Evolutionary conservation across 2,329 filamentous ascomycete genomes (phyloP).

Genomic region (Coniochaeta sp.): DNA sequence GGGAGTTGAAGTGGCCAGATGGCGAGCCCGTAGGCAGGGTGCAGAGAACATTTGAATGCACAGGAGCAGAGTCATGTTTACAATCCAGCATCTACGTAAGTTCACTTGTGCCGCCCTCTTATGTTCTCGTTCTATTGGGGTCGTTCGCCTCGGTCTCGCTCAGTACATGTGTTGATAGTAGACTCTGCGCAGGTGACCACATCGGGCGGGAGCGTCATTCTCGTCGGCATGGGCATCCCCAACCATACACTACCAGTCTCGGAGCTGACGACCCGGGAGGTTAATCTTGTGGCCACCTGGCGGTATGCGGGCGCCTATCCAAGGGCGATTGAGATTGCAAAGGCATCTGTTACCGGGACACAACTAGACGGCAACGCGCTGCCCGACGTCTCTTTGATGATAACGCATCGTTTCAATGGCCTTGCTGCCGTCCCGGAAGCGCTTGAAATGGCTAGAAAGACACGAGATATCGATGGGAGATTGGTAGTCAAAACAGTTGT

Average conservation of each 20-base stretch:
- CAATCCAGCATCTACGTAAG: conserved; percentile 5
- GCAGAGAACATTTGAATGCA: conserved; percentile 3
- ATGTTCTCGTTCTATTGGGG: neutral
- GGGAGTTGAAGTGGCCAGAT: neutral
- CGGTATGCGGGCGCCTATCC: conserved; percentile 72
- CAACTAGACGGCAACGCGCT: conserved; percentile 41
- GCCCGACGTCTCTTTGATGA: conserved; percentile 60
- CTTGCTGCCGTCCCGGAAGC: conserved; percentile 54
- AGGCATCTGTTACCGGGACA: conserved; percentile 49
- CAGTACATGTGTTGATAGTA: neutral
- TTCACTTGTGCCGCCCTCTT: neutral
- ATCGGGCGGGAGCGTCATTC: conserved; percentile 66
- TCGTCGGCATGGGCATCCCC: conserved; percentile 74
- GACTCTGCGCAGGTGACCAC: conserved; percentile 57
- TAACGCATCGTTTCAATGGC: conserved; percentile 66
- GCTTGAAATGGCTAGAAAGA: conserved; percentile 64
- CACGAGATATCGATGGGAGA: conserved; percentile 60
- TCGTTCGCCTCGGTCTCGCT: no score
- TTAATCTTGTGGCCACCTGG: conserved; percentile 73
- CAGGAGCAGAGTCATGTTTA: conserved; percentile 3
- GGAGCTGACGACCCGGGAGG: conserved; percentile 64
- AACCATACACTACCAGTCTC: conserved; percentile 68
- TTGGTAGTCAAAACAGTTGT: conserved; percentile 68
- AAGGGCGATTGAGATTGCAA: neutral
- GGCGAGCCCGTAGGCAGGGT: neutral